A percentile compares a stretch with the other conserved stretches of the same genome.
Conservation (phyloP, 345 rosid genomes). For the Eucalyptus marginata region DNA sequence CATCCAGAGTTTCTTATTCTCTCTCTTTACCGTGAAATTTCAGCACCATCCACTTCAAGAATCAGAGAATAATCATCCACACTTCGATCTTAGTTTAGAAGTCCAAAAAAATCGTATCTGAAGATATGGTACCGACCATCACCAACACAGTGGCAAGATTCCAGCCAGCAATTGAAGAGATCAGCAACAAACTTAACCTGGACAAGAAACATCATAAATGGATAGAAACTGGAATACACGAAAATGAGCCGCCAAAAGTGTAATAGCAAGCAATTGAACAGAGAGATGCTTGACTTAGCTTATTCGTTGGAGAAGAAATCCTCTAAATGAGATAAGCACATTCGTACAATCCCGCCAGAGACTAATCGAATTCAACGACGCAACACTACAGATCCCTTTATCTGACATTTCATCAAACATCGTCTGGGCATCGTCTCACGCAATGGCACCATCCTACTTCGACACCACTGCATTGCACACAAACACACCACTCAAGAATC, state of each 20-base stretch:
- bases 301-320: neutral
- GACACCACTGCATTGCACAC: neutral
- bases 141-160: neutral
- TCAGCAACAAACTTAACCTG: neutral
- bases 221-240: neutral
- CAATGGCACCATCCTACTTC: neutral
- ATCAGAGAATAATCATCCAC: neutral
- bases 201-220: neutral
- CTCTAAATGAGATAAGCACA: constrained; percentile 16
- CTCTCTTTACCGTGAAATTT: neutral
- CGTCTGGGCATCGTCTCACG: too few species aligned
- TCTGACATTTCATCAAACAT: too few species aligned
- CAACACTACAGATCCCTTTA: neutral
- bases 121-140: neutral
- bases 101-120: neutral
- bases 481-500: neutral
- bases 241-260: neutral
- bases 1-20: neutral
- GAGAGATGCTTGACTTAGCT: neutral
- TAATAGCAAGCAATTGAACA: neutral
- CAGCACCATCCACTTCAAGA: neutral
- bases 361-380: too few species aligned
- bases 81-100: constrained; percentile 21
- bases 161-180: neutral
- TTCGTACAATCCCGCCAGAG: too few species aligned